Base-by-base conservation (phyloP, 2,329 filamentous ascomycete species). In the Trichophaea hybrida region DNA sequence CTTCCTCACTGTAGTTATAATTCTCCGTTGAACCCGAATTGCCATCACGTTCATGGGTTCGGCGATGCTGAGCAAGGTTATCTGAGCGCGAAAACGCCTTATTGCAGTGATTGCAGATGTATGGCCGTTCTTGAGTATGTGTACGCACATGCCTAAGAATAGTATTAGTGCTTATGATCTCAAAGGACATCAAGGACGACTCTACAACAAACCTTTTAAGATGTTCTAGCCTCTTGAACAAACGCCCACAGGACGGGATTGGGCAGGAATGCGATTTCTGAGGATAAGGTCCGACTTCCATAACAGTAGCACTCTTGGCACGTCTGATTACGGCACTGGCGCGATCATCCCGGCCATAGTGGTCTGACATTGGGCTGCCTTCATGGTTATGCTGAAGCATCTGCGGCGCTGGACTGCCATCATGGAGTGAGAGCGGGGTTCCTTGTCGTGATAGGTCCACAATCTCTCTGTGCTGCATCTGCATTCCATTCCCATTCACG, bases 151-250 rank as follows among this genome's bases (percentile, higher is more conserved):
- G 93, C 80, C 90, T 94, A 80, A 68, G 71, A 72, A 71, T 68
- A 60, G 50, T 17, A 13, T 51, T 32, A 53, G 50, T n/a, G 7
- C 4, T 35, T 34, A 53, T 60, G 59, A 63, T 60, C 65, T 66
- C 68, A 72, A 69, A 44, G 52, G 12, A 37, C 46, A 13, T 53
- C 8, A 8, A 38, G 13, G 15, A 15, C 24, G 32, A 44, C 32
- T 51, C 60, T 49, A 59, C 33, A 31, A 72, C 86, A 82, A 88
- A 94, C 88, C 91, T 84, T 81, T 98, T 98, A 71, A 98, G 83
- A 76, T 98, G 93, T 77, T 98, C 93, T 77, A 98, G 82, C 74
- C 93, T 85, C 83, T 98, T 98, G 81, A 98, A 98, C 64, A 96
- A 81, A 70, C 93, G 85, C 58, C 93, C 93, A 72, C 93, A 98